Evolutionary conservation across 371 early-diverging fungal genomes (phyloP), one percentile per base, ranked within the genome.

Genomic region (Blakeslea trispora): DNA sequence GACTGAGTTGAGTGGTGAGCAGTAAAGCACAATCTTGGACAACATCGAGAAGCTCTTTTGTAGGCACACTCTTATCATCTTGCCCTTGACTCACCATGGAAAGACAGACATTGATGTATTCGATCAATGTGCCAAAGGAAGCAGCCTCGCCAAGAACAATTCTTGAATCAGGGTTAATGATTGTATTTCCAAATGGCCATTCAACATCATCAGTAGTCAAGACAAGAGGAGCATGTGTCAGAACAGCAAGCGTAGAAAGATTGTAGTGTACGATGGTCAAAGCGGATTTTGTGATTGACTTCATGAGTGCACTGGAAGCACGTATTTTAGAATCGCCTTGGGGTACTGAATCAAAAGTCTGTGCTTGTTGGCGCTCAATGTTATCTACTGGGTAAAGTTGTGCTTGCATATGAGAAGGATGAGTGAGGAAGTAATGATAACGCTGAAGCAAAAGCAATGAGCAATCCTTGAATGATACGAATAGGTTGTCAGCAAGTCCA

Each of bases 371-470:
- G 13, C 61, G 57, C 49, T 78, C 79, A 15, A 43, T 45, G 19
- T 69, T 57, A 49, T 71, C 64, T 2, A 71, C 57, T 0, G 75
- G 79, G 40, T 68, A 73, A 9, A 78, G 58, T 50, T 69, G 75
- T 5, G 73, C 71, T 53, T 73, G 75, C 59, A 78, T 62, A 41
- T 75, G 74, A 7, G 67, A 52, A 11, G 79, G 79, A 53, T 75
- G 75, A 0, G 69, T 73, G 31, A 69, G 71, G 55, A 63, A 71
- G 45, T 75, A 75, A n/a, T 61, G 66, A 41, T 71, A 75, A 7
- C 74, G 71, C 23, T 71, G 71, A 11, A 78, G 52, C 23, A 75
- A 40, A 11, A 57, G 21, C 1, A 75, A 52, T 1, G 70, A 67
- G 24, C 65, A 71, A 18, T 75, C 66, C 41, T 73, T 71, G 55